Evolutionary conservation across 805 yeast genomes (phyloP).

Genomic region (Pichia exigua): DNA sequence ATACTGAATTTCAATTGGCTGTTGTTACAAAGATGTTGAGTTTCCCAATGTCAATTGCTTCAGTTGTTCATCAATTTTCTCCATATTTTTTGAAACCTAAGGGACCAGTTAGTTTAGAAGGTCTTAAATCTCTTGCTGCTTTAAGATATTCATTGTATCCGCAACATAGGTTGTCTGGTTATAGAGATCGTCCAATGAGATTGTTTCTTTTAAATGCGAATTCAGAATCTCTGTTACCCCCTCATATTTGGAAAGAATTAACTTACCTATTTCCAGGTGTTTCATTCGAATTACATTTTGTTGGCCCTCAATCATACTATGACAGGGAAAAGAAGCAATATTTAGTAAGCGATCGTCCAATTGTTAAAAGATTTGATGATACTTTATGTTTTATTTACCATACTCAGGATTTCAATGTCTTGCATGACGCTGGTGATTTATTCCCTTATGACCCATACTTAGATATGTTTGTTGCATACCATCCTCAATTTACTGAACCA

Average conservation of each 20-base stretch:
- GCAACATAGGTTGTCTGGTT: slow-evolving; percentile 44
- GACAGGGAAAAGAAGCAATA: slow-evolving; percentile 64
- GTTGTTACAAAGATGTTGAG: slow-evolving; percentile 91
- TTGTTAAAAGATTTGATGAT: slow-evolving; percentile 65
- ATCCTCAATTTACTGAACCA: slow-evolving; percentile 86
- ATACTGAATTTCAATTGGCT: slow-evolving; percentile 91
- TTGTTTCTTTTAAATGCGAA: slow-evolving; percentile 86
- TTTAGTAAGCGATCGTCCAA: slow-evolving; percentile 51
- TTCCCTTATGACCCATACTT: slow-evolving; percentile 97
- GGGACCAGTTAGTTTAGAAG: slow-evolving; percentile 87
- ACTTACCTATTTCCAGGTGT: slow-evolving; percentile 77
- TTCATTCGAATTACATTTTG: slow-evolving; percentile 78
- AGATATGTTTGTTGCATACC: slow-evolving; percentile 89
- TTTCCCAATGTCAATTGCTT: slow-evolving; percentile 85
- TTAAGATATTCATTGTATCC: slow-evolving; percentile 86
- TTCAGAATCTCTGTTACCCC: slow-evolving; percentile 89
- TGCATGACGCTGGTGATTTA: slow-evolving; percentile 87
- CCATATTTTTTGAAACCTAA: slow-evolving; percentile 77
- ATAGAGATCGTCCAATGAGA: slow-evolving; percentile 83
- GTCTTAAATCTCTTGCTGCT: slow-evolving; percentile 89
- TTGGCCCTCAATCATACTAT: slow-evolving; percentile 87
- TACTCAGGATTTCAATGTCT: slow-evolving; percentile 84
- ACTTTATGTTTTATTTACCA: slow-evolving; percentile 71
- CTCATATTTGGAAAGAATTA: slow-evolving; percentile 92
- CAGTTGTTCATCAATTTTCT: slow-evolving; percentile 73